Evolutionary conservation across 2,329 filamentous ascomycete species (phyloP).

Genomic region (Helminthosporium solani): DNA sequence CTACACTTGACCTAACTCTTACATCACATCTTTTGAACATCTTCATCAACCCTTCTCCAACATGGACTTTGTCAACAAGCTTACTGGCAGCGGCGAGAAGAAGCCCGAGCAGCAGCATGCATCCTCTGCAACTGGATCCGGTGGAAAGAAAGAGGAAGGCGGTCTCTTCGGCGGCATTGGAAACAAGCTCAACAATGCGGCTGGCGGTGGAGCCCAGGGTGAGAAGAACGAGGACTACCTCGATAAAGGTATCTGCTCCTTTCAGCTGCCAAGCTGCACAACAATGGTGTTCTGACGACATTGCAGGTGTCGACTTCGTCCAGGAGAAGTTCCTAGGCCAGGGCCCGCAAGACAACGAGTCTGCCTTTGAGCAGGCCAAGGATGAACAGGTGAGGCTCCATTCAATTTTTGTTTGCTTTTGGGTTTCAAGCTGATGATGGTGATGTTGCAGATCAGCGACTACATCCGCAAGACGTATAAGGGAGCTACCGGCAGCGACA

Average conservation of each 20-base stretch:
- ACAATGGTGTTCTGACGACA: slow-evolving; percentile 7
- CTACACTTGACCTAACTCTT: no score
- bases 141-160: slow-evolving; percentile 41
- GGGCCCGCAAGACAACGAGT: slow-evolving; percentile 60
- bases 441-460: slow-evolving; percentile 57
- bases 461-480: slow-evolving; percentile 73
- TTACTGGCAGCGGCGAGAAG: slow-evolving; percentile 44
- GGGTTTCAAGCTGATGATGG: neutral
- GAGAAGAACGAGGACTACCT: slow-evolving; percentile 83
- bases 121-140: slow-evolving; percentile 20
- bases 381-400: slow-evolving; percentile 59
- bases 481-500: slow-evolving; percentile 63
- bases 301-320: slow-evolving; percentile 71
- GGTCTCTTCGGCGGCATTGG: slow-evolving; percentile 61
- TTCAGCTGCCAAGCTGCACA: neutral
- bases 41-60: slow-evolving; percentile 15
- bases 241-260: slow-evolving; percentile 66
- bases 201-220: slow-evolving; percentile 70
- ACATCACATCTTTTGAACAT: slow-evolving; percentile 2
- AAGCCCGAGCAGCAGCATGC: slow-evolving; percentile 31
- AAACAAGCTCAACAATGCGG: slow-evolving; percentile 69
- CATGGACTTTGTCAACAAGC: slow-evolving; percentile 53
- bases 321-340: slow-evolving; percentile 73
- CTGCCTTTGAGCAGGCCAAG: slow-evolving; percentile 76
- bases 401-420: neutral